These are phyloP conservation scores for Pyricularia grisea DNA, from an alignment of 2,329 filamentous ascomycete species.

Conservation along the genomic window DNA sequence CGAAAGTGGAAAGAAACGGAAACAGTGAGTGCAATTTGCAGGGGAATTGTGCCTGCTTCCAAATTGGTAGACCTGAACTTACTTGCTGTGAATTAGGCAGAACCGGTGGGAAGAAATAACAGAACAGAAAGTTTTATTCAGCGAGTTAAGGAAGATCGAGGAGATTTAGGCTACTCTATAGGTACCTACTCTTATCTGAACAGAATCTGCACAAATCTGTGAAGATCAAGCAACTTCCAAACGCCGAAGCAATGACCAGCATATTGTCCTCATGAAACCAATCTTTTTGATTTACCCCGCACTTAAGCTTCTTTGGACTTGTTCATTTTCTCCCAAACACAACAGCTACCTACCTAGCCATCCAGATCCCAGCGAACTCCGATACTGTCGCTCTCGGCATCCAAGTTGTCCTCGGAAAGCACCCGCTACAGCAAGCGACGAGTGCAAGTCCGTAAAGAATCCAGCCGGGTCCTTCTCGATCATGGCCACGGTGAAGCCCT, in stretches of 20 bases:
- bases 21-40: not conserved
- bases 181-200: too few relatives aligned
- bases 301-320: not conserved
- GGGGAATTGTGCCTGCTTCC: too few relatives aligned
- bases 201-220: not conserved
- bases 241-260: too few relatives aligned
- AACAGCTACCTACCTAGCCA: not conserved
- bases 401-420: conserved; percentile 35
- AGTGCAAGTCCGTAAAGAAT: conserved; percentile 42
- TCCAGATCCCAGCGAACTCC: not conserved
- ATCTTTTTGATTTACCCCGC: not conserved
- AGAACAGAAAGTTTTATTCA: not conserved
- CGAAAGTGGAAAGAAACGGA: not conserved
- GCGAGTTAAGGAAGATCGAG: not conserved
- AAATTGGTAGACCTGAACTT: not conserved
- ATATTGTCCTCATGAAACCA: too few relatives aligned
- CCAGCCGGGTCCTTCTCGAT: conserved; percentile 35
- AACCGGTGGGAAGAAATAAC: not conserved
- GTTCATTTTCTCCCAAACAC: not conserved
- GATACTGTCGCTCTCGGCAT: not conserved
- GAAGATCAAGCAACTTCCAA: not conserved
- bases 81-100: not conserved
- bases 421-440: conserved; percentile 30
- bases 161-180: not conserved
- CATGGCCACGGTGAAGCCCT: conserved; percentile 31